Evolutionary conservation across 2,329 filamentous ascomycete genomes (phyloP).

Genomic region (Ceratocystis cacaofunesta): DNA sequence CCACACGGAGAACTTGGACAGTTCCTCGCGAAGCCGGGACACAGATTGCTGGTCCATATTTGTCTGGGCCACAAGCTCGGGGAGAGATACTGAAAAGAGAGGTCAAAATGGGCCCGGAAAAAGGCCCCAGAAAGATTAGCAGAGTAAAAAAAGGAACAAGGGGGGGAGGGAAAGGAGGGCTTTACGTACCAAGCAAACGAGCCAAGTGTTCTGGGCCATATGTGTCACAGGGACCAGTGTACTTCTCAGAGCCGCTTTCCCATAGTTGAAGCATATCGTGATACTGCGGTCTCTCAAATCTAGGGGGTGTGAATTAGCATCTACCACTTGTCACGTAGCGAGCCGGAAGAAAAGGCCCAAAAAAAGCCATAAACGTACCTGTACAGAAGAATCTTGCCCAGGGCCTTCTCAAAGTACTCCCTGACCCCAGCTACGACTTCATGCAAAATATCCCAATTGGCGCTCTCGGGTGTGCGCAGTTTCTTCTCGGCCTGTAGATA

Average conservation of each 20-base stretch:
- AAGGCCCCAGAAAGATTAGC: background rate
- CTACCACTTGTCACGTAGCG: background rate
- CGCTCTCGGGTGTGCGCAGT: slow-evolving; percentile 48
- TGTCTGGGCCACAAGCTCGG: slow-evolving; percentile 88
- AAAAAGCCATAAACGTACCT: slow-evolving; percentile 29
- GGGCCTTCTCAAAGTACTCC: slow-evolving; percentile 85
- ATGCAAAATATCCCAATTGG: slow-evolving; percentile 72
- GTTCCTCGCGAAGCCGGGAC: slow-evolving; percentile 72
- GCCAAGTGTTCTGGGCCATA: slow-evolving; percentile 89
- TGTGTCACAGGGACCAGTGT: slow-evolving; percentile 61
- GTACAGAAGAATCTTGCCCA: slow-evolving; percentile 82
- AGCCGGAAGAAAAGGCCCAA: slow-evolving; percentile 2
- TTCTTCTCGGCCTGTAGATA: slow-evolving; percentile 58
- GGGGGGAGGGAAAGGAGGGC: background rate
- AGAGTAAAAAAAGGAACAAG: background rate
- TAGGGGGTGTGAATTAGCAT: slow-evolving; percentile 22
- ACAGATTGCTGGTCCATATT: slow-evolving; percentile 95
- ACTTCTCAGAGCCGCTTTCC: slow-evolving; percentile 44
- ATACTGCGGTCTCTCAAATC: slow-evolving; percentile 84
- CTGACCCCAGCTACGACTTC: slow-evolving; percentile 75
- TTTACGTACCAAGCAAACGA: slow-evolving; percentile 63
- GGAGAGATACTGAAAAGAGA: slow-evolving; percentile 54
- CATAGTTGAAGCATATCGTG: slow-evolving; percentile 59
- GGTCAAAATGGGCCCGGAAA: background rate
- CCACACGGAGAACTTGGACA: slow-evolving; percentile 76